These are phyloP conservation scores for Parietaria judaica DNA, from an alignment of 306 rosid species.

Conservation along the genomic window DNA sequence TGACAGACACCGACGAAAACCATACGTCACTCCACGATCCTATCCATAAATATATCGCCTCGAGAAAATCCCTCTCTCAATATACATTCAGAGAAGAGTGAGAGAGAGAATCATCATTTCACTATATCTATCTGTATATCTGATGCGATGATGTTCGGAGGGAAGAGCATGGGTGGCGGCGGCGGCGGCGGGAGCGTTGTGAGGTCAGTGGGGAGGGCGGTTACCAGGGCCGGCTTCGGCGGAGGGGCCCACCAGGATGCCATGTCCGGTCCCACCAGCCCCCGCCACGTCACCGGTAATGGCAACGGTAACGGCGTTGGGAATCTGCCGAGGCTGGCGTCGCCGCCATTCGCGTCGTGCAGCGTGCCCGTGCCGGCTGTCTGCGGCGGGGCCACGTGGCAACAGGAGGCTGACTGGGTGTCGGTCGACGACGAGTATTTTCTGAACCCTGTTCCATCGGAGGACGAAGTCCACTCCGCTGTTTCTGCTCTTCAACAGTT, in stretches of 20 bases:
- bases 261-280: not conserved
- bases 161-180: conserved; percentile 40
- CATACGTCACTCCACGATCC: conserved; percentile 2
- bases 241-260: conserved; percentile 29
- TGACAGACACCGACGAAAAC: not conserved
- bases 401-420: conserved; percentile 36
- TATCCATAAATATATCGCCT: conserved; percentile 8
- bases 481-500: conserved; percentile 45
- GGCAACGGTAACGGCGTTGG: not conserved
- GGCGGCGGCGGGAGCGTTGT: conserved; percentile 29
- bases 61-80: not conserved
- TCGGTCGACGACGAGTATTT: conserved; percentile 25
- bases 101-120: no score
- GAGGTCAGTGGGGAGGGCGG: conserved; percentile 30
- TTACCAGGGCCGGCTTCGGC: conserved; percentile 24
- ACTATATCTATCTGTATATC: not conserved
- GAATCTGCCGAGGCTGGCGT: conserved; percentile 13
- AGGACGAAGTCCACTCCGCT: conserved; percentile 39
- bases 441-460: conserved; percentile 36
- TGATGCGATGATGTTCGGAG: conserved; percentile 28
- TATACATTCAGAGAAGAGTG: no score
- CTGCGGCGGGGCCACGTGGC: conserved; percentile 15
- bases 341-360: conserved; percentile 23
- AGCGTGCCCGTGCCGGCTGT: conserved; percentile 13
- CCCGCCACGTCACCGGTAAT: conserved; percentile 17